phyloP scores from a whole-genome alignment of 805 yeast genomes.

The Alloascoidea hylecoeti region DNA sequence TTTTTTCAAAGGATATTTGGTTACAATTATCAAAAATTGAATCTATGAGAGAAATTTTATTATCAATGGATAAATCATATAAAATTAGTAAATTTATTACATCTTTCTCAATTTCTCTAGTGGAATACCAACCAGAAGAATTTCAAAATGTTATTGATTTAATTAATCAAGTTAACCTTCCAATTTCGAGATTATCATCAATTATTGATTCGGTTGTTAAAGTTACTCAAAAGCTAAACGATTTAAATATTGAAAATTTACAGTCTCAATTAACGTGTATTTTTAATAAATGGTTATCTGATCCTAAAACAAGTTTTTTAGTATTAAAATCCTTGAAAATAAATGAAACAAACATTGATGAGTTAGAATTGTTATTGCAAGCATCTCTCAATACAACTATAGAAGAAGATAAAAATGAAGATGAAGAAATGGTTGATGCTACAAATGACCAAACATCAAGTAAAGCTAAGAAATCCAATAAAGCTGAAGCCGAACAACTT shows the following conservation, averaged over 20 bases:
- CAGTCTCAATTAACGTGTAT: background rate
- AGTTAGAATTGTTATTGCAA: constrained; percentile 54
- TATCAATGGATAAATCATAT: constrained; percentile 12
- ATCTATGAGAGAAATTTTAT: constrained; percentile 10
- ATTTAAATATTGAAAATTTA: constrained; percentile 4
- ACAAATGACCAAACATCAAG: constrained; percentile 1
- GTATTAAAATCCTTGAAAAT: constrained; percentile 25
- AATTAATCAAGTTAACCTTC: constrained; percentile 1
- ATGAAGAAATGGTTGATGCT: constrained; percentile 6
- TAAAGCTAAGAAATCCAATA: constrained; percentile 1
- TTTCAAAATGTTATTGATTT: constrained; percentile 4
- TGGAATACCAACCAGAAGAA: constrained; percentile 25
- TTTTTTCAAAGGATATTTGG: constrained; percentile 9
- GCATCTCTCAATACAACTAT: constrained; percentile 31
- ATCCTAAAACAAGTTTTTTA: constrained; percentile 5
- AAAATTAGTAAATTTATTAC: constrained; percentile 28
- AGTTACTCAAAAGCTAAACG: constrained; percentile 6
- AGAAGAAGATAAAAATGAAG: constrained; percentile 6
- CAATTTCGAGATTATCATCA: background rate
- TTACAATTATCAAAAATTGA: constrained; percentile 10
- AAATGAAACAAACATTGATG: constrained; percentile 22
- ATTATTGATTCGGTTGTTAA: background rate
- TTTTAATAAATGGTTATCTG: background rate
- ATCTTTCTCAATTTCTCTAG: constrained; percentile 26
- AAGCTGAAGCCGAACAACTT: no score